Percentiles rank a stretch among this genome's conserved stretches.
Conservation (phyloP, 306 rosid species). For the Vigna reflexopilosa region DNA sequence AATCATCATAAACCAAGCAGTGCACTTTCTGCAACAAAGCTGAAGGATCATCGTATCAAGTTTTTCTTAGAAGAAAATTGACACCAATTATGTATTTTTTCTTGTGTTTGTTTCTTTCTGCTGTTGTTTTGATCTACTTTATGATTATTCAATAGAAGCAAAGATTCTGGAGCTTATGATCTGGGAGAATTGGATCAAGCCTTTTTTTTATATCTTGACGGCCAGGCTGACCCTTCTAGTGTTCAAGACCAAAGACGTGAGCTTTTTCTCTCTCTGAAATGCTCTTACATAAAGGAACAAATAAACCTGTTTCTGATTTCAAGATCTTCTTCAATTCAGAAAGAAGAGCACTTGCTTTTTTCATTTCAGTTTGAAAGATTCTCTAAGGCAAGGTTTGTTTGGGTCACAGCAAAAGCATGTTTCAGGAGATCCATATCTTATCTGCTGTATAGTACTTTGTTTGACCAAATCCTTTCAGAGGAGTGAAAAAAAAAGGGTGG, state of each 20-base stretch:
- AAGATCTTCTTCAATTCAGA: constrained; percentile 28
- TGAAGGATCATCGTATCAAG: neutral
- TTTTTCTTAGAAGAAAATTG: neutral
- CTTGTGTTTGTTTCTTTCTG: neutral
- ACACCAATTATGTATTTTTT: neutral
- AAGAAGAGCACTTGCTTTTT: constrained; percentile 26
- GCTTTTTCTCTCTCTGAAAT: constrained; percentile 22
- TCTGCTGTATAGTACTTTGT: constrained; percentile 59
- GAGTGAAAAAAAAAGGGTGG: neutral
- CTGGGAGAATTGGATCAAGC: constrained; percentile 95
- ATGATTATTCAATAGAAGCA: constrained; percentile 52
- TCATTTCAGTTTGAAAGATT: constrained; percentile 44
- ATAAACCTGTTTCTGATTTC: neutral
- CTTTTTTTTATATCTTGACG: constrained; percentile 85
- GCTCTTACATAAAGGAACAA: neutral
- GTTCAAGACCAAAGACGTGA: constrained; percentile 79
- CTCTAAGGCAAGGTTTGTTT: constrained; percentile 40
- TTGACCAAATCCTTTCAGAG: constrained; percentile 64
- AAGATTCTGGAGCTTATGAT: constrained; percentile 82
- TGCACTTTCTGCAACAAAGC: neutral
- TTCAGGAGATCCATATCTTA: constrained; percentile 52
- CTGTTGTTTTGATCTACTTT: neutral
- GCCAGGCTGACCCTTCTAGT: constrained; percentile 64
- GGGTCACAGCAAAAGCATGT: constrained; percentile 67
- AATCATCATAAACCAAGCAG: neutral